phyloP scores from a whole-genome alignment of 306 rosid species.

The Sesbania bispinosa region DNA sequence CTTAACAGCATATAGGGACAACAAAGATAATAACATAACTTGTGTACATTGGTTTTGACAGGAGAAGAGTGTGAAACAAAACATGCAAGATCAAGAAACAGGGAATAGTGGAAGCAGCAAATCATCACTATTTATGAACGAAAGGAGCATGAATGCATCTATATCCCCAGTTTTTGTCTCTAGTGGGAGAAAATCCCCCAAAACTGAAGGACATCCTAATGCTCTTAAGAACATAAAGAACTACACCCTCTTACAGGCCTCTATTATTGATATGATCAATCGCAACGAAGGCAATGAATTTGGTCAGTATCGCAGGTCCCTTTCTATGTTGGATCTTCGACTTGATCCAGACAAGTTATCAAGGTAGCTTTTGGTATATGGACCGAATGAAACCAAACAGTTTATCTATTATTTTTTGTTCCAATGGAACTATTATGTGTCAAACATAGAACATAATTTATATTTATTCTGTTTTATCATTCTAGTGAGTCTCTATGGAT shows the following conservation, averaged over 20 bases:
- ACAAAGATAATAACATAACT: background rate
- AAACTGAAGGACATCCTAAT: constrained; percentile 68
- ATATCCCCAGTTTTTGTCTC: constrained; percentile 48
- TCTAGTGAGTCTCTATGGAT: constrained; percentile 19
- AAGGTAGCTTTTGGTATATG: too few species aligned
- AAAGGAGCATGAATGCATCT: constrained; percentile 35
- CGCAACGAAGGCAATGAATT: constrained; percentile 44
- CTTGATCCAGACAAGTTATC: constrained; percentile 36
- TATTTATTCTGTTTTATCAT: too few species aligned
- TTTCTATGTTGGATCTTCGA: constrained; percentile 54
- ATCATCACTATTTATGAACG: constrained; percentile 29
- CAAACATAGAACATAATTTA: too few species aligned
- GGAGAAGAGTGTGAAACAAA: constrained; percentile 36
- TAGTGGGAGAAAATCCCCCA: constrained; percentile 38
- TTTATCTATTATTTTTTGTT: too few species aligned
- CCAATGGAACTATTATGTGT: too few species aligned
- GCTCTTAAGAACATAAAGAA: constrained; percentile 66
- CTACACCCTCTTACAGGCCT: constrained; percentile 54
- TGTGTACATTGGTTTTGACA: constrained; percentile 18
- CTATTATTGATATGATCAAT: constrained; percentile 50
- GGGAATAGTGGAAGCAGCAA: constrained; percentile 40
- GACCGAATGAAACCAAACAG: too few species aligned
- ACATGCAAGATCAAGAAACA: constrained; percentile 28
- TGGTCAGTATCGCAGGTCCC: constrained; percentile 45
- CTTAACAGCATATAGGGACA: background rate